Conservation (phyloP, 345 rosid species). For the Brassica rapa region DNA sequence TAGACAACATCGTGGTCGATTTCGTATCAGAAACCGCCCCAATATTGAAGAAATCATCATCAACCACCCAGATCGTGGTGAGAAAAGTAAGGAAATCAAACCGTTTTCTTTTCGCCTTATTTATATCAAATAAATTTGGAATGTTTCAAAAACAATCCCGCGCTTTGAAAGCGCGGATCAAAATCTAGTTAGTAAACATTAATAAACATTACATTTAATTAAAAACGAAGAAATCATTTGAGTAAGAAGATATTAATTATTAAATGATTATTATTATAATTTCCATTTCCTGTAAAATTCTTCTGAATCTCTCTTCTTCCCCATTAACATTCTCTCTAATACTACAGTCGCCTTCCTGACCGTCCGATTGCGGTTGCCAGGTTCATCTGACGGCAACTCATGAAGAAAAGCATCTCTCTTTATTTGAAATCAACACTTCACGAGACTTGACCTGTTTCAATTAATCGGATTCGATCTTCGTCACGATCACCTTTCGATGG, state of each 20-base stretch:
- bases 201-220: no score
- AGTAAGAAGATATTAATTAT: neutral
- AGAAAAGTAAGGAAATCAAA: no score
- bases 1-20: no score
- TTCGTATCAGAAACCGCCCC: no score
- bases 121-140: no score
- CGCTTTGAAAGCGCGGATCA: no score
- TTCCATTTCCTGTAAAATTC: neutral
- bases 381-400: constrained; percentile 36
- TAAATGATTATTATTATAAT: constrained; percentile 28
- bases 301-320: constrained; percentile 12
- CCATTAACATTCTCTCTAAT: constrained; percentile 10
- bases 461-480: constrained; percentile 20
- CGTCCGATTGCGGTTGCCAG: constrained; percentile 38
- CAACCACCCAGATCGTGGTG: no score
- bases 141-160: no score
- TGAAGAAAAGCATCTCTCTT: constrained; percentile 37
- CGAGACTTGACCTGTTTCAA: constrained; percentile 34
- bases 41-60: no score
- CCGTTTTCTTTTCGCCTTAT: no score
- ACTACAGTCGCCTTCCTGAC: constrained; percentile 25
- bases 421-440: constrained; percentile 27
- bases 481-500: constrained; percentile 50
- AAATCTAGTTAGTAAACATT: no score
- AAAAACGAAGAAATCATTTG: no score